phyloP scores from a whole-genome alignment of 352 stramenopile genomes.

The Pythium dissimile region DNA sequence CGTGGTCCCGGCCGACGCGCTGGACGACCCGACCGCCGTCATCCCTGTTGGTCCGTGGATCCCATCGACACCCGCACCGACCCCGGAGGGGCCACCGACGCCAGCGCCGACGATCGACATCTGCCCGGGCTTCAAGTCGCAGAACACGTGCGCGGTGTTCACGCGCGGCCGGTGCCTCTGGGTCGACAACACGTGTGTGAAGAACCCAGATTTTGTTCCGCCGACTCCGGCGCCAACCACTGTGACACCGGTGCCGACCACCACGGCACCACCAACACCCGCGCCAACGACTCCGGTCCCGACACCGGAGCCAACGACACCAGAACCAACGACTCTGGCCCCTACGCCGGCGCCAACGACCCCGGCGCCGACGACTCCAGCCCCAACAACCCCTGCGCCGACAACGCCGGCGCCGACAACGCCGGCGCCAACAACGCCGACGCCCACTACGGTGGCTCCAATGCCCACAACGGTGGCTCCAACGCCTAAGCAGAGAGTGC shows the following conservation, averaged over 20 bases:
- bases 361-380: conserved; percentile 4
- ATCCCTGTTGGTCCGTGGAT: conserved; percentile 13
- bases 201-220: background rate
- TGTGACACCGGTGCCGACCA: background rate
- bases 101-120: conserved; percentile 14
- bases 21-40: conserved; percentile 20
- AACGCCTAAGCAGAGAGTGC: background rate
- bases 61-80: conserved; percentile 8
- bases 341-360: conserved; percentile 1
- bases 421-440: background rate
- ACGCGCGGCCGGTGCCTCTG: conserved; percentile 2
- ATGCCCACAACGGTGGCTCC: background rate
- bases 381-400: background rate
- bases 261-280: background rate
- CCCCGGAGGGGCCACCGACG: background rate
- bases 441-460: background rate
- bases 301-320: background rate
- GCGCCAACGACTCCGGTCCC: conserved; percentile 3
- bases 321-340: background rate
- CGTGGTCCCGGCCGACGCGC: conserved; percentile 21
- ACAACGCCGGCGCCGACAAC: background rate
- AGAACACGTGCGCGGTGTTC: conserved; percentile 1
- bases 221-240: background rate
- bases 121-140: conserved; percentile 6
- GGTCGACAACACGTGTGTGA: conserved; percentile 5